Percentiles rank a stretch among this genome's conserved stretches.
These are phyloP conservation scores for Amaranthus tricolor DNA, from an alignment of 179 eudicot genomes.

Conservation along the genomic window DNA sequence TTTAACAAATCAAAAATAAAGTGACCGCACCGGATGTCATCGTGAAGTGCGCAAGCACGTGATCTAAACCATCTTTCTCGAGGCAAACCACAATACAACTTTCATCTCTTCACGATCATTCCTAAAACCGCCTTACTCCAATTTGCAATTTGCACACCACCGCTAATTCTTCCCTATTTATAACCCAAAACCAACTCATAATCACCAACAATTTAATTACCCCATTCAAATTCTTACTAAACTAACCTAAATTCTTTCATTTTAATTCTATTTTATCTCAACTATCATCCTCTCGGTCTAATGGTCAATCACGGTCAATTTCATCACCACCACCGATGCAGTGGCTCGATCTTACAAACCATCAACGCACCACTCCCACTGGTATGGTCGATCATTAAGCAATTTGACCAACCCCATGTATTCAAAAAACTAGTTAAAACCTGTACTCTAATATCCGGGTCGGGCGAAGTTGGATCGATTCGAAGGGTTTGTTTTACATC, in stretches of 20 bases:
- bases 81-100: conserved; percentile 8
- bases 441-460: conserved; percentile 5
- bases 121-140: neutral
- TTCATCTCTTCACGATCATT: neutral
- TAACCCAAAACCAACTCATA: no score
- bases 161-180: neutral
- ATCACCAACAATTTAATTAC: no score
- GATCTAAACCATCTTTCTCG: neutral
- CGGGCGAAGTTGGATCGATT: conserved; percentile 10
- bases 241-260: no score
- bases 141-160: neutral
- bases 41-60: neutral
- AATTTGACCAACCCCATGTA: conserved; percentile 15
- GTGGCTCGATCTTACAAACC: neutral
- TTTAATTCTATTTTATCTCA: no score
- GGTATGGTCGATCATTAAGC: conserved; percentile 20
- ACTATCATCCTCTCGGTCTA: neutral
- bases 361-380: conserved; percentile 14
- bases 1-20: no score
- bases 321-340: neutral
- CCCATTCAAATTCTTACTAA: no score
- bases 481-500: conserved; percentile 3
- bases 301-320: neutral
- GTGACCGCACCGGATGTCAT: no score
- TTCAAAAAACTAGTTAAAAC: conserved; percentile 1